These are phyloP conservation scores for Sclerotinia glacialis DNA, from an alignment of 2,329 filamentous ascomycete species.

Conservation along the genomic window DNA sequence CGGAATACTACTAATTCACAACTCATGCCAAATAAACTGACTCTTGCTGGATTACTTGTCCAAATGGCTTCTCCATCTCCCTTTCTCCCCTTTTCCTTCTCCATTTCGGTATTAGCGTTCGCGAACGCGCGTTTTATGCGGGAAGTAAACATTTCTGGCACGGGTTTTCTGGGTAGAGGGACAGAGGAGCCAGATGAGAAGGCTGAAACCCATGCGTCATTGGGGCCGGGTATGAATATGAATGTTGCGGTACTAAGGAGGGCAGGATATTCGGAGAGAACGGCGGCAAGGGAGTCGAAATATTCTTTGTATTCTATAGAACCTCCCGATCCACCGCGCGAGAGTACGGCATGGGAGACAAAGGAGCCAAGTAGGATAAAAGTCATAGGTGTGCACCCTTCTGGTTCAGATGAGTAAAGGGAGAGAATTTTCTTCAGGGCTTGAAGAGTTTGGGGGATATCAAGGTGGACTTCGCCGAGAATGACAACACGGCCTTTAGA, in stretches of 20 bases:
- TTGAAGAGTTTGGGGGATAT: constrained; percentile 76
- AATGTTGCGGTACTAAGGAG: constrained; percentile 80
- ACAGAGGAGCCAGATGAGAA: constrained; percentile 74
- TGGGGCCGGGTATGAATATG: constrained; percentile 91
- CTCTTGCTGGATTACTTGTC: constrained; percentile 80
- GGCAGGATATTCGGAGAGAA: constrained; percentile 77
- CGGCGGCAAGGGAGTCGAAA: constrained; percentile 81
- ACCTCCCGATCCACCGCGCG: constrained; percentile 67
- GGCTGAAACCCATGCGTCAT: constrained; percentile 92
- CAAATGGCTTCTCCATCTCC: constrained; percentile 73
- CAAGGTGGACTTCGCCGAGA: constrained; percentile 81
- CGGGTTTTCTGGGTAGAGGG: constrained; percentile 64
- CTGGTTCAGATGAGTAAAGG: constrained; percentile 65
- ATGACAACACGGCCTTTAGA: constrained; percentile 63
- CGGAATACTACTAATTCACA: constrained; percentile 86
- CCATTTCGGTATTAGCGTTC: constrained; percentile 69
- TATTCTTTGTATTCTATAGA: constrained; percentile 97
- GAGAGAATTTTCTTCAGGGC: constrained; percentile 77
- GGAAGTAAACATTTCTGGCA: constrained; percentile 89
- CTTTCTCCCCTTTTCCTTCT: constrained; percentile 48
- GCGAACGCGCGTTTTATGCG: constrained; percentile 79
- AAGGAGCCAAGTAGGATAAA: constrained; percentile 90
- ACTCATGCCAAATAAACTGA: constrained; percentile 81
- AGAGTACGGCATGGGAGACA: constrained; percentile 61
- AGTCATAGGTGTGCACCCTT: constrained; percentile 66